Conservation (phyloP, 2,329 filamentous ascomycete genomes). For the Monilinia fructigena region DNA sequence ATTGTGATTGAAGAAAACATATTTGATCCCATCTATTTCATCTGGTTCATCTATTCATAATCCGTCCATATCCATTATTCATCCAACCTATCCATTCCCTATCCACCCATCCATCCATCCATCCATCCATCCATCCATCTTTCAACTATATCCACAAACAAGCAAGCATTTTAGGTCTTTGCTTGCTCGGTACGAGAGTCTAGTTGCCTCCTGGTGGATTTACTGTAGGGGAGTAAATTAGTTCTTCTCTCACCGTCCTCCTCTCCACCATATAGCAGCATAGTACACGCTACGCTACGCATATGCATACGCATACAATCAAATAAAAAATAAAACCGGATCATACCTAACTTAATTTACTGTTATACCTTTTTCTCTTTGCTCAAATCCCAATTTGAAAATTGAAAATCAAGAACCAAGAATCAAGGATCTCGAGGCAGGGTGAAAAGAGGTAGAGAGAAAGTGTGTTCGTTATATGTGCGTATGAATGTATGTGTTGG, state of each 20-base stretch:
- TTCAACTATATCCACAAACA: slow-evolving; percentile 10
- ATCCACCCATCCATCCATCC: no score
- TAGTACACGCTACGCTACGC: neutral
- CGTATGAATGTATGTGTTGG: neutral
- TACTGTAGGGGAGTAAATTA: slow-evolving; percentile 15
- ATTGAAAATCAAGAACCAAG: neutral
- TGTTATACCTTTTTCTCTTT: neutral
- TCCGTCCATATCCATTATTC: no score
- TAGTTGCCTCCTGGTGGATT: slow-evolving; percentile 10
- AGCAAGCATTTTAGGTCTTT: slow-evolving; percentile 19
- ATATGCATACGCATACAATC: neutral
- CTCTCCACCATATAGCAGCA: slow-evolving; percentile 5
- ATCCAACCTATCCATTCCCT: neutral
- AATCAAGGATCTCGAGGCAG: neutral
- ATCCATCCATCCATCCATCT: neutral
- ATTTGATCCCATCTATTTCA: no score
- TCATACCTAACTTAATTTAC: neutral
- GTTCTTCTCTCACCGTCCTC: slow-evolving; percentile 9
- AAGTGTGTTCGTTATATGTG: neutral
- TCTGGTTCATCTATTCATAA: no score
- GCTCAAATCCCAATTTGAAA: neutral
- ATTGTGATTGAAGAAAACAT: no score
- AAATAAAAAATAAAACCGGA: neutral
- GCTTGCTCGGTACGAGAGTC: slow-evolving; percentile 6
- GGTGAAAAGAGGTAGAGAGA: neutral